A percentile compares a stretch with the other conserved stretches of the same genome.
These are phyloP conservation scores for Tephrocybe sp. DNA, from an alignment of 768 basidiomycete genomes.

Conservation along the genomic window DNA sequence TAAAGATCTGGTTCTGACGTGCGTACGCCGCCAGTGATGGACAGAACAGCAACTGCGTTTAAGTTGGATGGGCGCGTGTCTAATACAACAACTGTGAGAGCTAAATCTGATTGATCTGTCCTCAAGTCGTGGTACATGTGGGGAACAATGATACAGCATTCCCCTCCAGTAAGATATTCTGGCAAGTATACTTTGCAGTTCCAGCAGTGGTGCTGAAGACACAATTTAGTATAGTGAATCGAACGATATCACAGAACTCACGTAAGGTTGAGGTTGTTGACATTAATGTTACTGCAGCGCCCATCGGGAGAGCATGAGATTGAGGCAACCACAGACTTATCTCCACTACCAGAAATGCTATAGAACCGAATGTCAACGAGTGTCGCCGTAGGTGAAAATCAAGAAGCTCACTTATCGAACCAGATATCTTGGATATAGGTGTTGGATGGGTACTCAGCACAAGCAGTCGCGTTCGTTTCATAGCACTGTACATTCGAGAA, in stretches of 20 bases:
- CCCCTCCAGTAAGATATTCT: conserved; percentile 49
- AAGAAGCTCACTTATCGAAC: conserved; percentile 42
- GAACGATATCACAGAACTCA: conserved; percentile 22
- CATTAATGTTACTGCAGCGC: conserved; percentile 46
- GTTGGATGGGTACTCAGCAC: conserved; percentile 54
- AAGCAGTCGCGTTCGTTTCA: conserved; percentile 40
- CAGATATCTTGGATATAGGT: conserved; percentile 54
- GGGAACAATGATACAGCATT: conserved; percentile 43
- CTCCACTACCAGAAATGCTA: conserved; percentile 58
- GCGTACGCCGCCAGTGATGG: not conserved
- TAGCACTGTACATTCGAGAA: conserved; percentile 39
- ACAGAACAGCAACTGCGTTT: not conserved
- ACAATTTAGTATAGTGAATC: not conserved
- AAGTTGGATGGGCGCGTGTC: not conserved
- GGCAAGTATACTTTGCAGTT: conserved; percentile 46
- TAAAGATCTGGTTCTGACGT: not conserved
- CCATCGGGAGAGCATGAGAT: conserved; percentile 55
- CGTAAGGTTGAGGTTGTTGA: conserved; percentile 44
- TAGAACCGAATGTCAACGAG: not conserved
- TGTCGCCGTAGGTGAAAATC: not conserved
- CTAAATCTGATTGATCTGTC: not conserved
- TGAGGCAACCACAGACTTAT: conserved; percentile 48
- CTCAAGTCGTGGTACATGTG: conserved; percentile 29
- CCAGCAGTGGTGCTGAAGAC: conserved; percentile 35
- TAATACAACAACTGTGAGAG: not conserved